These are phyloP conservation scores for Arctium lappa DNA, from an alignment of 129 eudicot genomes.

Conservation along the genomic window DNA sequence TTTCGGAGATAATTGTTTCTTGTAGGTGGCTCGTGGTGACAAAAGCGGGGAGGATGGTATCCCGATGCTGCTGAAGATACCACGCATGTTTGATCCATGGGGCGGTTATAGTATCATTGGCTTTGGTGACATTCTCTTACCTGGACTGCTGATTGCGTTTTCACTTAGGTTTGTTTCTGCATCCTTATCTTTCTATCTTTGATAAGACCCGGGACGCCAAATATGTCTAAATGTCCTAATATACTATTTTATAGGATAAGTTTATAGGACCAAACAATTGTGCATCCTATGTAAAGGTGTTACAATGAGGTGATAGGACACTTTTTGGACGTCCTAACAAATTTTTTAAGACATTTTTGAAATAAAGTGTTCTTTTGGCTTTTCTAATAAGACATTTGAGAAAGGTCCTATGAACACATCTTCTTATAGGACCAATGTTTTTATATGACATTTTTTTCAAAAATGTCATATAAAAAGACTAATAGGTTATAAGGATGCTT, in stretches of 20 bases:
- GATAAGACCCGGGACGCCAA: background rate
- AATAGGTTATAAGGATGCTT: background rate
- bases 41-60: slow-evolving; percentile 90
- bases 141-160: slow-evolving; percentile 73
- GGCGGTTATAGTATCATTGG: slow-evolving; percentile 92
- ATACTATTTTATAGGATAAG: background rate
- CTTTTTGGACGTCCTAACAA: background rate
- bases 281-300: background rate
- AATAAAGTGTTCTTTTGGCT: background rate
- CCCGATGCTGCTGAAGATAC: slow-evolving; percentile 87
- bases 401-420: background rate
- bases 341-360: background rate
- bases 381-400: background rate
- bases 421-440: background rate
- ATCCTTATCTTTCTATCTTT: background rate
- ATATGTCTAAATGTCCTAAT: background rate
- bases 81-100: slow-evolving; percentile 94
- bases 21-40: slow-evolving; percentile 89
- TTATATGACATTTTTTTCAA: background rate
- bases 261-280: background rate
- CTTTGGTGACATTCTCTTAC: slow-evolving; percentile 83
- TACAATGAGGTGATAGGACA: background rate
- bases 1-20: background rate
- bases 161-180: slow-evolving; percentile 60
- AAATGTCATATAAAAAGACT: background rate